These are phyloP conservation scores for Talaromyces ruber DNA, from an alignment of 495 filamentous ascomycete genomes.

Conservation along the genomic window DNA sequence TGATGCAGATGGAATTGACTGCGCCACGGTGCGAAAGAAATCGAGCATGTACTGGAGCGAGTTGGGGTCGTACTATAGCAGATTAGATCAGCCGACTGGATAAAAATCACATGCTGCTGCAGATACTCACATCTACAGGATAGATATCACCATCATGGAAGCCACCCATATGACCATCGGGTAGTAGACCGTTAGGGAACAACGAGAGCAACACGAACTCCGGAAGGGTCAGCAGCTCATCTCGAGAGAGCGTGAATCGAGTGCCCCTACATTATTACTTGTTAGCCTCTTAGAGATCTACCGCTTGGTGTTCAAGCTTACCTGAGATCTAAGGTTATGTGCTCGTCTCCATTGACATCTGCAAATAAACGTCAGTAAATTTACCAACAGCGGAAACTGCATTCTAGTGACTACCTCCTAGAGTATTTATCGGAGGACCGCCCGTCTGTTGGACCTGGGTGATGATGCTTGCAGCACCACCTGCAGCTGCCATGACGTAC, in stretches of 20 bases:
- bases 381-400: not conserved
- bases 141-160: conserved; percentile 91
- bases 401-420: conserved; percentile 61
- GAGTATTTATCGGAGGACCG: conserved; percentile 71
- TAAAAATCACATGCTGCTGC: conserved; percentile 4
- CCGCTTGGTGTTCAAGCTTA: conserved; percentile 31
- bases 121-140: conserved; percentile 80
- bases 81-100: conserved; percentile 14
- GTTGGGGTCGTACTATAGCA: conserved; percentile 80
- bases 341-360: conserved; percentile 90
- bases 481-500: conserved; percentile 96
- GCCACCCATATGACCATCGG: conserved; percentile 91
- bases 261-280: conserved; percentile 57
- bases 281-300: conserved; percentile 12
- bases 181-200: conserved; percentile 95
- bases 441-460: conserved; percentile 95
- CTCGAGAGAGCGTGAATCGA: conserved; percentile 85
- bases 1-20: conserved; percentile 73
- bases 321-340: conserved; percentile 90
- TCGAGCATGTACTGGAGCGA: conserved; percentile 99
- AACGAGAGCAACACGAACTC: conserved; percentile 98
- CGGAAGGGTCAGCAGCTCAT: conserved; percentile 89
- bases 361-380: conserved; percentile 4
- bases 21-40: conserved; percentile 93
- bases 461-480: conserved; percentile 95